Base-by-base conservation (phyloP, 2,329 filamentous ascomycete species). In the Hirsutella rhossiliensis region DNA sequence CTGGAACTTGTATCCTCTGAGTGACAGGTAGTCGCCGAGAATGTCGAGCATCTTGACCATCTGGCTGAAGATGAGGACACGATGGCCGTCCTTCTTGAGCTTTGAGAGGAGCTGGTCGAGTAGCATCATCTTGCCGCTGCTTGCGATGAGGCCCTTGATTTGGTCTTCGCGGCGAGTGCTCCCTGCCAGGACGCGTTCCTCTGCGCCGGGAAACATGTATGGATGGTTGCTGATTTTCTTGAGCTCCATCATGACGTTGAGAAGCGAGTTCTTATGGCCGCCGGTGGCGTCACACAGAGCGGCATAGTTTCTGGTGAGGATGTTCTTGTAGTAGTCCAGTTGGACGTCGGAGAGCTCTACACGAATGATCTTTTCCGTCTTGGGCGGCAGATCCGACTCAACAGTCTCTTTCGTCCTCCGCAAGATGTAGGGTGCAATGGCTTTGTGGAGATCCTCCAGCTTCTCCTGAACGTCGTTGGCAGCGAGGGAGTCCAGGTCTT, bases 1-100 rank as follows among this genome's bases (percentile, higher is more conserved):
- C 60, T 98, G 94, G 58, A 92, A 97, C 47, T 92, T 82, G 63
- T 97, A 94, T n/a, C 89, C 88, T 49, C 92, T 84, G 43, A 92
- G 76, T 42, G 87, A 85, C 51, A 97, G 78, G 59, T 98, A 98
- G 56, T 98, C 90, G 39, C 87, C 87, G 2, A 98, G 73, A 43
- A 98, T 92, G 57, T 98, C 89, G 19, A 98, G 76, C 85, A 98
- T 97, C 60, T 87, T 94, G 31, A 98, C 94, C 92, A 98, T 98
- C 61, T 98, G 92, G 61, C 90, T 97, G 71, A 98, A 98, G 51
- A 98, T 97, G 50, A 98, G 69, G 12, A 98, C 94, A 44, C 92
- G 86, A 63, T 98, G 92, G 40, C 87, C 87, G 57, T 98, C 92
- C 53, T 83, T 86, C 62, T 84, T 95, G 52, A 98, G 68, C 65